Evolutionary conservation across 1,284 basidiomycete species (phyloP).

Genomic region (Malassezia pachydermatis): DNA sequence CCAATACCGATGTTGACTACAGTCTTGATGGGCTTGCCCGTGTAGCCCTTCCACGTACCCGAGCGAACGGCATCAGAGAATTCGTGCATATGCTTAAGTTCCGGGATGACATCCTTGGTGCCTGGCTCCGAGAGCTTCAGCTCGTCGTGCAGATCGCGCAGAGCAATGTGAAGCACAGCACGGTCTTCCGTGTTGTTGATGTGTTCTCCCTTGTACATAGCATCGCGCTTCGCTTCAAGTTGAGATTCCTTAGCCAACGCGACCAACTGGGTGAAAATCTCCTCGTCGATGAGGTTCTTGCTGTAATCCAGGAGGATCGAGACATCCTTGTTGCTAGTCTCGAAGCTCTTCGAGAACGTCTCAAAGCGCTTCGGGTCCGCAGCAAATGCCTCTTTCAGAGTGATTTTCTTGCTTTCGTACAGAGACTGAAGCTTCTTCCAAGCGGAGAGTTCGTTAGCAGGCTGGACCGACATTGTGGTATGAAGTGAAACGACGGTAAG

Average conservation of each 20-base stretch:
- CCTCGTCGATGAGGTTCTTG: constrained; percentile 86
- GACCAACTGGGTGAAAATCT: constrained; percentile 62
- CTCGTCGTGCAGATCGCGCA: constrained; percentile 66
- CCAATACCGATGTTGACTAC: constrained; percentile 99
- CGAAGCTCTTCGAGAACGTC: constrained; percentile 66
- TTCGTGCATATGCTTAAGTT: constrained; percentile 79
- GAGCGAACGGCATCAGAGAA: constrained; percentile 77
- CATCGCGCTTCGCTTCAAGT: constrained; percentile 74
- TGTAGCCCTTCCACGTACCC: constrained; percentile 90
- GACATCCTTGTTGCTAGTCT: constrained; percentile 59
- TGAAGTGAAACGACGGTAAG: not conserved
- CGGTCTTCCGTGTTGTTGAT: constrained; percentile 98
- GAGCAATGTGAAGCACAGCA: constrained; percentile 85
- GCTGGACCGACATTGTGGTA: not conserved
- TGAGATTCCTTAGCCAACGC: constrained; percentile 72
- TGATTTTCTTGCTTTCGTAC: constrained; percentile 66
- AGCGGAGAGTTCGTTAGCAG: constrained; percentile 31
- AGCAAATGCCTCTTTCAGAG: constrained; percentile 82
- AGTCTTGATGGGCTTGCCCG: constrained; percentile 82
- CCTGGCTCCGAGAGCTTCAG: constrained; percentile 65
- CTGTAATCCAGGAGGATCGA: constrained; percentile 88
- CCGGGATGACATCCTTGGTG: constrained; percentile 68
- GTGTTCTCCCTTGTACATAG: constrained; percentile 89
- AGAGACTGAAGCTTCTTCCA: constrained; percentile 85
- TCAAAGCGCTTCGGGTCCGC: constrained; percentile 75